These are phyloP conservation scores for Fusarium sp. DNA, from an alignment of 2,329 filamentous ascomycete genomes.

Conservation along the genomic window DNA sequence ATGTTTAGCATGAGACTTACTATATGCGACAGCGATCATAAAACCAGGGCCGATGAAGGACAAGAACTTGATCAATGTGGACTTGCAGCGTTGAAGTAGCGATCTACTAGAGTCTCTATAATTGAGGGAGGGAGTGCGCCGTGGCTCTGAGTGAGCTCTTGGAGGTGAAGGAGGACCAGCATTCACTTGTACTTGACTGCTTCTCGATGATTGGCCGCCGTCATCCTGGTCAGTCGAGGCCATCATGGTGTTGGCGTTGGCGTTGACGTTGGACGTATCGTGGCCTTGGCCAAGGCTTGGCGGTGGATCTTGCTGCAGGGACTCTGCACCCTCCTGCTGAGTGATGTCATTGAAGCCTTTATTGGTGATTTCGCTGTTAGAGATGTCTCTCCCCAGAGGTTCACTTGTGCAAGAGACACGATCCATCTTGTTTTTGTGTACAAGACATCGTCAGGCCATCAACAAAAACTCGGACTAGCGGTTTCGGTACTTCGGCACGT, in stretches of 20 bases:
- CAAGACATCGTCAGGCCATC: background rate
- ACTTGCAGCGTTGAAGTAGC: background rate
- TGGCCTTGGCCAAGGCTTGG: background rate
- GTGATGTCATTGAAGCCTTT: background rate
- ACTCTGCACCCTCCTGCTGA: background rate
- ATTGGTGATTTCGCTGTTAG: background rate
- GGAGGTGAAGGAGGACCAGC: background rate
- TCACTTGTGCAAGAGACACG: background rate
- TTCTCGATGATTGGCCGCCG: background rate
- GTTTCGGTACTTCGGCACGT: background rate
- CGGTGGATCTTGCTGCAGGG: background rate
- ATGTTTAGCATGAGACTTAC: background rate
- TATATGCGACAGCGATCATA: slow-evolving; percentile 20
- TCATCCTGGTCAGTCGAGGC: background rate
- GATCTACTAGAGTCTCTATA: background rate
- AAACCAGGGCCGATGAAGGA: slow-evolving; percentile 18
- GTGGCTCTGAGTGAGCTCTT: background rate
- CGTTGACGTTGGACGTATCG: background rate
- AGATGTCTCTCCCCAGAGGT: background rate
- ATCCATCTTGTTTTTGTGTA: background rate
- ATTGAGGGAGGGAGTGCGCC: background rate
- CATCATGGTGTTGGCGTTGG: background rate
- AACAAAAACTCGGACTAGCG: background rate
- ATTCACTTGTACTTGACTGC: background rate
- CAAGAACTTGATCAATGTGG: too few species aligned